Evolutionary conservation across 306 rosid genomes (phyloP).

Genomic region (Vicia sativa): DNA sequence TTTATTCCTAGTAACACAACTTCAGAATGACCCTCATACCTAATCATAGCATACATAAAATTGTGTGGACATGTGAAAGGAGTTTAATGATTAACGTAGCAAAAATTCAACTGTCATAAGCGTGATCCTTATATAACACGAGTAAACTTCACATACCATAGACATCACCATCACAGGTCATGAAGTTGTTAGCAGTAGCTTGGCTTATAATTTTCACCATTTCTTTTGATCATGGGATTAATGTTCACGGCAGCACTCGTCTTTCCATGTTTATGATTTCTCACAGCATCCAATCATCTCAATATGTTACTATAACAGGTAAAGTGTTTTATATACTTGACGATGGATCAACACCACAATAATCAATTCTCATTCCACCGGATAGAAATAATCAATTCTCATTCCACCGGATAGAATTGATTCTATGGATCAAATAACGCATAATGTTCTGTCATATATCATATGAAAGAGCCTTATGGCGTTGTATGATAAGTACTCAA

Average conservation of each 20-base stretch:
- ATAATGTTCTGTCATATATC: too few species aligned
- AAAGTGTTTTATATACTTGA: not conserved
- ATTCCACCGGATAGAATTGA: too few species aligned
- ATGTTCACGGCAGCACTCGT: conserved; percentile 55
- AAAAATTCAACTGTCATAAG: not conserved
- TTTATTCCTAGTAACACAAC: conserved; percentile 28
- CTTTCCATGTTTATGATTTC: conserved; percentile 36
- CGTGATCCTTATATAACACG: conserved; percentile 35
- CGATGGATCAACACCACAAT: too few species aligned
- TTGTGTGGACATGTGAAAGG: conserved; percentile 42
- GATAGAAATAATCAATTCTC: too few species aligned
- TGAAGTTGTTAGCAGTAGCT: conserved; percentile 50
- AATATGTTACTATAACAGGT: conserved; percentile 72
- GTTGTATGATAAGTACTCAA: too few species aligned
- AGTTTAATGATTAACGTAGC: conserved; percentile 32
- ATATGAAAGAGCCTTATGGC: too few species aligned
- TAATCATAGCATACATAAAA: conserved; percentile 23
- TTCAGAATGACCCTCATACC: conserved; percentile 43
- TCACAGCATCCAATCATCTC: conserved; percentile 44
- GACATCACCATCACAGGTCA: conserved; percentile 10
- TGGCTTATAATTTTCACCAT: conserved; percentile 45
- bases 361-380: too few species aligned
- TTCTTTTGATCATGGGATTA: conserved; percentile 31
- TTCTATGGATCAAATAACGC: too few species aligned
- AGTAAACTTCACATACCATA: conserved; percentile 21